Evolutionary conservation across 2,329 filamentous ascomycete species (phyloP).

Genomic region (Aspergillus pseudotamarii): DNA sequence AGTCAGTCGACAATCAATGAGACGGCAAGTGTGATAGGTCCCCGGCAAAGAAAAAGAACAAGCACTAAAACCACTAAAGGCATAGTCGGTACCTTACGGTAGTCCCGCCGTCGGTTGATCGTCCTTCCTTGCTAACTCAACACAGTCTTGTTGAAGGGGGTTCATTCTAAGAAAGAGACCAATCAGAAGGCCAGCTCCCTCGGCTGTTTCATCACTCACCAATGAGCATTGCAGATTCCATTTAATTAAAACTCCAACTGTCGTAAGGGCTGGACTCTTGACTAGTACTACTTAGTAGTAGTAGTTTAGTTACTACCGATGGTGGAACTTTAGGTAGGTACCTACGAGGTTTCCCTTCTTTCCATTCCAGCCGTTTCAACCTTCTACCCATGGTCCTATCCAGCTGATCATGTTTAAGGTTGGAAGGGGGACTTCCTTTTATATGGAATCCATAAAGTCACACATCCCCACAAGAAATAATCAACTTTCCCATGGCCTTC

Average conservation of each 20-base stretch:
- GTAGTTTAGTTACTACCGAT: too few relatives aligned
- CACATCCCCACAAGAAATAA: too few relatives aligned
- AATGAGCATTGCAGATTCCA: conserved; percentile 5
- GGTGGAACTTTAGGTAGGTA: too few relatives aligned
- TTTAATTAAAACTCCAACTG: not conserved
- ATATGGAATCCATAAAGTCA: too few relatives aligned
- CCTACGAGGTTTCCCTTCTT: not conserved
- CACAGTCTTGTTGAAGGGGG: not conserved
- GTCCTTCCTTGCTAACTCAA: not conserved
- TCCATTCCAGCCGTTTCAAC: too few relatives aligned
- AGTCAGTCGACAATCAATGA: not conserved
- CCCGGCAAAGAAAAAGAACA: not conserved
- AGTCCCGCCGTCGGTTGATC: conserved; percentile 2
- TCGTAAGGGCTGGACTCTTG: not conserved
- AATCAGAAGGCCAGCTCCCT: not conserved
- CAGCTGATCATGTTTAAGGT: not conserved
- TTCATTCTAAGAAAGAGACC: not conserved
- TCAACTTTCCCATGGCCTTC: too few relatives aligned
- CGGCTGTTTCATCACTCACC: conserved; percentile 7
- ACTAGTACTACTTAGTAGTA: too few relatives aligned
- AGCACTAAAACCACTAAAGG: not conserved
- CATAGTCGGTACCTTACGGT: not conserved
- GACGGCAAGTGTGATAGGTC: not conserved
- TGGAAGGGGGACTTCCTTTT: not conserved
- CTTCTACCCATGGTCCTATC: not conserved